Evolutionary conservation across 169 alveolate genomes (phyloP).

Genomic region (Eimeria praecox): DNA sequence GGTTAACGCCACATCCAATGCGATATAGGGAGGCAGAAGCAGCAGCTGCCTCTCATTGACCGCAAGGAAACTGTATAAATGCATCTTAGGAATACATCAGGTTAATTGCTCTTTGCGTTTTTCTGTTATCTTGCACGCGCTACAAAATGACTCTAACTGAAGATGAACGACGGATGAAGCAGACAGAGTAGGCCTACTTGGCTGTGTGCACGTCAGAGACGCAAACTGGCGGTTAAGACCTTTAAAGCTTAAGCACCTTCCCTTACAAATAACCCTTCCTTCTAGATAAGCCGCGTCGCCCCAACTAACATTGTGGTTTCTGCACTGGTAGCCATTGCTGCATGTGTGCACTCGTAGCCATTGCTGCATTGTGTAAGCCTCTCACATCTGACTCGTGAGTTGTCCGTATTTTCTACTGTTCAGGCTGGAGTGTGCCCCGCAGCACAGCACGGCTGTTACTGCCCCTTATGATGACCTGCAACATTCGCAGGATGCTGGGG

Average conservation of each 20-base stretch:
- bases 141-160: background rate
- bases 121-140: background rate
- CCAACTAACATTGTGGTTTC: background rate
- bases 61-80: background rate
- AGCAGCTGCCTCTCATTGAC: background rate
- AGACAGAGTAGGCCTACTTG: background rate
- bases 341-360: background rate
- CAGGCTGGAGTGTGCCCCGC: background rate
- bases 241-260: background rate
- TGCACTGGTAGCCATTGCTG: background rate
- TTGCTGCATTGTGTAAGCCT: background rate
- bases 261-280: background rate
- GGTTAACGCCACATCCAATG: background rate
- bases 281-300: background rate
- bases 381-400: background rate
- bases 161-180: background rate
- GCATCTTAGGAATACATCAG: too few species aligned
- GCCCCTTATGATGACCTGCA: background rate
- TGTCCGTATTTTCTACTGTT: background rate
- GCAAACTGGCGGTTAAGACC: background rate
- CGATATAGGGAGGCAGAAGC: background rate
- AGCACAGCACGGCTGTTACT: constrained; percentile 3
- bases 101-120: background rate
- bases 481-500: background rate
- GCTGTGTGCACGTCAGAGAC: background rate